Percentiles rank a stretch among this genome's conserved stretches.
Evolutionary conservation across 2,329 filamentous ascomycete species (phyloP).

Genomic region (Penicillium sp.): DNA sequence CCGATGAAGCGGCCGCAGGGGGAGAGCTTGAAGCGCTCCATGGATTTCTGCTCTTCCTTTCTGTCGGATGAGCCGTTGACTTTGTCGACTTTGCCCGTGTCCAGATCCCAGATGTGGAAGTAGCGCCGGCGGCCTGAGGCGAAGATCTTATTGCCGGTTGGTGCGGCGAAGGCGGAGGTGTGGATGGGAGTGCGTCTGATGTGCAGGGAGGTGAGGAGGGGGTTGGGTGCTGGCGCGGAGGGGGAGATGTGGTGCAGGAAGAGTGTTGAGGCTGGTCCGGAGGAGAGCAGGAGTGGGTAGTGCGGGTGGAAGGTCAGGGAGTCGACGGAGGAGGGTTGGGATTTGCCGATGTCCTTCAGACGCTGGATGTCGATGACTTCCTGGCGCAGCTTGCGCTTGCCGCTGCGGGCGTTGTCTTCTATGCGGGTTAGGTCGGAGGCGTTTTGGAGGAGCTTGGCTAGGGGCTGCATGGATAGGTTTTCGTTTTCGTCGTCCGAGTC

Average conservation of each 20-base stretch:
- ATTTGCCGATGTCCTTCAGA: conserved; percentile 76
- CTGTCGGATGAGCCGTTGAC: conserved; percentile 67
- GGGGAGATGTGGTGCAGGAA: conserved; percentile 86
- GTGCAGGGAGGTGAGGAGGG: conserved; percentile 84
- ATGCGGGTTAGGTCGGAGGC: conserved; percentile 61
- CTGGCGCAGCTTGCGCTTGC: conserved; percentile 70
- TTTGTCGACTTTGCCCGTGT: conserved; percentile 77
- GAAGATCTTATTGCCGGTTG: conserved; percentile 73
- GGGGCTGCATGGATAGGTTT: conserved; percentile 66
- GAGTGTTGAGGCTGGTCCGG: conserved; percentile 77
- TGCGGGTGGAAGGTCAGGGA: conserved; percentile 86
- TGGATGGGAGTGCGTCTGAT: conserved; percentile 78
- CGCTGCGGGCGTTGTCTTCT: conserved; percentile 49
- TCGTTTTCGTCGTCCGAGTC: conserved; percentile 58
- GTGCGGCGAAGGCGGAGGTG: conserved; percentile 73
- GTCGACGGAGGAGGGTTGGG: conserved; percentile 72
- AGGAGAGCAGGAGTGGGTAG: conserved; percentile 83
- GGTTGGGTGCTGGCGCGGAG: conserved; percentile 74
- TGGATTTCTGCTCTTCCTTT: conserved; percentile 75
- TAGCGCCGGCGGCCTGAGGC: conserved; percentile 83
- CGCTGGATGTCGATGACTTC: conserved; percentile 89
- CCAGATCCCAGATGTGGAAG: conserved; percentile 91
- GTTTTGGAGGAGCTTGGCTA: conserved; percentile 75
- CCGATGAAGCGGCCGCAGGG: conserved; percentile 85
- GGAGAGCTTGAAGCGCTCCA: conserved; percentile 86